Evolutionary conservation across 2,329 filamentous ascomycete genomes (phyloP), one percentile per base, ranked within the genome.

Genomic region (Colletotrichum scovillei): DNA sequence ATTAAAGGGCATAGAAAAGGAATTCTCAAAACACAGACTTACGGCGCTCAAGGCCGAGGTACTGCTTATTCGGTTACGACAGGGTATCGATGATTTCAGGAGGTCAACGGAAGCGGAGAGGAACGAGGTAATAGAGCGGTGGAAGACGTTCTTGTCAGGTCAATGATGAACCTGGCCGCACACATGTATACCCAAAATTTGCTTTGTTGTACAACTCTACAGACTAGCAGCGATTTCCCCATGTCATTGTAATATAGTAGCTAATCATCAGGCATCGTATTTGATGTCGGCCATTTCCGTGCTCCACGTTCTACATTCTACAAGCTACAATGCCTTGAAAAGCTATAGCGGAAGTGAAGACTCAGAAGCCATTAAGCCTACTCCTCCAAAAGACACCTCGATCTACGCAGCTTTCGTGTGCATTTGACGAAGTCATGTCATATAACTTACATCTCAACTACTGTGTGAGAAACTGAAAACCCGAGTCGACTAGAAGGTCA

Each of bases 1-100:
- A 0, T 80, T 89, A 46, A 90, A 90, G 72, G 88, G 88, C 1
- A 75, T 89, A 0, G 86, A 89, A 57, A 88, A 87, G 46, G 85
- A 89, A 73, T 75, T 87, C 0, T 77, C 78, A 12, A 82, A 81
- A 49, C 80, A 77, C 3, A 78, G 80, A 19, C 75, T 81, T 3
- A 82, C 80, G 1, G 78, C 77, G 11, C 66, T 81, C 0, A 81
- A 81, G 28, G 80, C 81, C 3, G 81, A 82, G 32, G 72, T 82
- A 1, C 63, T 81, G n/a, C 62, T 82, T 2, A 80, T 82, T 24
- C 74, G 80, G 22, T 24, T 82, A 4, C 77, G 81, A 11, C 76
- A 78, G n/a, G 79, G 78, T 1, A 80, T 81, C 9, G 63, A 76
- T 5, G 80, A 81, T 12, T 82, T 78, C 56, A 74, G 77, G 9